These are phyloP conservation scores for Hypoxylon subgilvum DNA, from an alignment of 495 filamentous ascomycete genomes.

Conservation along the genomic window DNA sequence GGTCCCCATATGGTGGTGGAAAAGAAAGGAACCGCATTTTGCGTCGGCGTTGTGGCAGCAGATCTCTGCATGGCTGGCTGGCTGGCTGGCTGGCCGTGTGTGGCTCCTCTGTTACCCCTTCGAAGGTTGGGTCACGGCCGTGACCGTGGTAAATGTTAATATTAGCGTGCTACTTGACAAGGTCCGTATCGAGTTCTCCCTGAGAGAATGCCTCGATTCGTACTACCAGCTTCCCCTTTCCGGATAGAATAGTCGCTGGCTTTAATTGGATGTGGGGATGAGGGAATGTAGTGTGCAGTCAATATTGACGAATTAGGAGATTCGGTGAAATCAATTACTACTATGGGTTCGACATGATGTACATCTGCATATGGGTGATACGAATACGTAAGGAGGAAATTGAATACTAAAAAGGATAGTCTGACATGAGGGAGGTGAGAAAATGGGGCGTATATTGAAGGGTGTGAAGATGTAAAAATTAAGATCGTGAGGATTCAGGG, in stretches of 20 bases:
- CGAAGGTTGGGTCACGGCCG: conserved; percentile 22
- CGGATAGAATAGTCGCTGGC: conserved; percentile 20
- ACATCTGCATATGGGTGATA: conserved; percentile 13
- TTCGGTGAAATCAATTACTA: conserved; percentile 11
- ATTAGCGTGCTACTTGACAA: conserved; percentile 28
- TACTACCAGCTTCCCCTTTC: conserved; percentile 32
- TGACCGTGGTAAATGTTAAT: conserved; percentile 22
- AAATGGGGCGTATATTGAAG: no score
- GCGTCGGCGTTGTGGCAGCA: conserved; percentile 45
- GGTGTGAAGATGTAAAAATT: conserved; percentile 12
- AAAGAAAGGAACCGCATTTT: conserved; percentile 52
- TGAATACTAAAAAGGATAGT: not conserved
- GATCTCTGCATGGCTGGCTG: conserved; percentile 50
- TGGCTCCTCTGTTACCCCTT: conserved; percentile 21
- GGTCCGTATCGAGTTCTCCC: no score
- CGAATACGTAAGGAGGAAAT: conserved; percentile 3
- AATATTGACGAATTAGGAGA: conserved; percentile 28
- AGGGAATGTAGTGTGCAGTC: conserved; percentile 11
- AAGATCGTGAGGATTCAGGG: no score
- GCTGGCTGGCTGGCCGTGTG: conserved; percentile 12
- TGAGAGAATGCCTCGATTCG: conserved; percentile 21
- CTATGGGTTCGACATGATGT: conserved; percentile 31
- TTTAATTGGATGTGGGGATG: conserved; percentile 39
- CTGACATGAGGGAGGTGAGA: not conserved
- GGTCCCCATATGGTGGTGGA: conserved; percentile 49